Evolutionary conservation across 441 rosid genomes (phyloP), one percentile per base, ranked within the genome.

Genomic region (Theobroma grandiflorum): DNA sequence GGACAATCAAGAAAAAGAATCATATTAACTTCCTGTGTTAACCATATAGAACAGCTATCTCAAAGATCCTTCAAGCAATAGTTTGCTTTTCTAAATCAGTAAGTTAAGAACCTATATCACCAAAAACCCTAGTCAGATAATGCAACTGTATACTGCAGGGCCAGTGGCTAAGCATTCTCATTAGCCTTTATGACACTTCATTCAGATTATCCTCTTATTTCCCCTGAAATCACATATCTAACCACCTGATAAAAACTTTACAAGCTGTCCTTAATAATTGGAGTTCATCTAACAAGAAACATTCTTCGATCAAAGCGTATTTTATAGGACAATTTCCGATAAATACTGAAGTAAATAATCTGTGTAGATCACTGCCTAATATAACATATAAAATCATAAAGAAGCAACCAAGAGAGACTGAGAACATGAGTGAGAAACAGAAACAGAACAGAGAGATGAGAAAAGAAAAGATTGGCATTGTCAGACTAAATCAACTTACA

Each of bases 401-500:
- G 2, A 33, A 31, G 40, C 22, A 50, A 43, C 47, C 8, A 12
- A 26, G 45, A 65, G 73, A 74, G 76, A 45, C 52, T 22, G 31
- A 11, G 11, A 40, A 26, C 31, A 26, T 26, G 74, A 50, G 22
- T 37, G 64, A 62, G 31, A 6, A 20, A 31, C 6, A 22, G 40
- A 75, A 40, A 55, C 7, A 49, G 43, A 43, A 75, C 12, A 14
- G 16, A 76, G 61, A 80, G 50, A 73, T 35, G 35, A 35, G 53
- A 74, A 62, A 49, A 2, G 37, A 31, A 42, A 15, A 10, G 73
- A 42, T 10, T 22, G 53, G 37, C 14, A 42, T 53, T 22, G 18
- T 38, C 38, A 78, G 76, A 59, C 74, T 77, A 37, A 78, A 83
- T 62, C 20, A 75, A 92, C 99, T 94, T 91, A 94, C 98, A 81